Conservation (phyloP, 257 asterid species). For the Solanum dulcamara region DNA sequence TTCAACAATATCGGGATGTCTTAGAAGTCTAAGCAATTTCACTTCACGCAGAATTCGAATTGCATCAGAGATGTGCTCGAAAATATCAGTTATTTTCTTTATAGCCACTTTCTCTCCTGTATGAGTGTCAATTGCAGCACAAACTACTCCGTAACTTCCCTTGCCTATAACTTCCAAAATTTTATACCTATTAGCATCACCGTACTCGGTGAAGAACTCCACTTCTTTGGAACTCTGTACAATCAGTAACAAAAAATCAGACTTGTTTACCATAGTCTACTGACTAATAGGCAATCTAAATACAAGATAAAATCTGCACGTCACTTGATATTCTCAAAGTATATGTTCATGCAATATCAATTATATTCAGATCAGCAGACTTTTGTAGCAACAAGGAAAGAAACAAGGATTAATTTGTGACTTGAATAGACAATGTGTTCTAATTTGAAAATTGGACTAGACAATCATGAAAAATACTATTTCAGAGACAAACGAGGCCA, state of each 20-base stretch:
- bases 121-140: slow-evolving; percentile 85
- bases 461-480: background rate
- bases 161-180: slow-evolving; percentile 82
- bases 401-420: background rate
- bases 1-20: slow-evolving; percentile 94
- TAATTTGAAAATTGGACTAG: background rate
- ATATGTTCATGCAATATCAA: background rate
- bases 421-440: background rate
- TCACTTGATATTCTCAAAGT: background rate
- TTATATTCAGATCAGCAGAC: background rate
- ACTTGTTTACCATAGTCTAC: background rate
- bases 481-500: background rate
- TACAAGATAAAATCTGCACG: background rate
- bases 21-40: slow-evolving; percentile 72
- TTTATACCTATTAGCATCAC: slow-evolving; percentile 77
- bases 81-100: slow-evolving; percentile 77
- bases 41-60: slow-evolving; percentile 77
- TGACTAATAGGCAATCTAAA: background rate
- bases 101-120: slow-evolving; percentile 89
- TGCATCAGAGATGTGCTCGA: slow-evolving; percentile 85
- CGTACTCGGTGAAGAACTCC: slow-evolving; percentile 75
- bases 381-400: background rate
- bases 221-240: slow-evolving; percentile 48
- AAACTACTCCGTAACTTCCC: slow-evolving; percentile 95
- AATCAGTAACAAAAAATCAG: slow-evolving; percentile 1